Evolutionary conservation across 331 rosid species (phyloP).

Genomic region (Acacia pycnantha): DNA sequence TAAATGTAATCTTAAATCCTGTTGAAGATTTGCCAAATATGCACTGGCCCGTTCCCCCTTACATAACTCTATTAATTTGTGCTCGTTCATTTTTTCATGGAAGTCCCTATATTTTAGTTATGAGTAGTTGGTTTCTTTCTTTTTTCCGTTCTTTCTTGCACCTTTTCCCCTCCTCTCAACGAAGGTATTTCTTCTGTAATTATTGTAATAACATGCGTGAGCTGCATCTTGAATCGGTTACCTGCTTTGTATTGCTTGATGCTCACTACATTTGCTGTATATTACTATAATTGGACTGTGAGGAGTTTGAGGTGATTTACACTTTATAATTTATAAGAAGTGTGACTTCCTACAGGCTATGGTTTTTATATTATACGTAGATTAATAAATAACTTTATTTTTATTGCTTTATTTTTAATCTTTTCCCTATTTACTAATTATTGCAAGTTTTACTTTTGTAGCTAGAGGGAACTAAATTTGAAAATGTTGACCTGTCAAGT

Average conservation of each 20-base stretch:
- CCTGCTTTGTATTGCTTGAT: not conserved
- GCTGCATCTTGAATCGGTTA: not conserved
- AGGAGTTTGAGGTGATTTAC: not conserved
- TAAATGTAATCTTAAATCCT: conserved; percentile 8
- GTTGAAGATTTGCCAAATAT: conserved; percentile 12
- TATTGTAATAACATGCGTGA: not conserved
- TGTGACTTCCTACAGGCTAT: not conserved
- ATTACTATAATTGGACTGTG: not conserved
- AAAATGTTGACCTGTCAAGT: conserved; percentile 67
- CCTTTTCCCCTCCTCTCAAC: not conserved
- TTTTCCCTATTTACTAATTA: conserved; percentile 5
- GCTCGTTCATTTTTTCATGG: not conserved
- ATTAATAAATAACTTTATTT: not conserved
- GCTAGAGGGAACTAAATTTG: conserved; percentile 78
- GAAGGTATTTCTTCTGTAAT: not conserved
- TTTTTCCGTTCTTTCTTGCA: conserved; percentile 7
- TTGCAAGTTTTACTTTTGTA: conserved; percentile 33
- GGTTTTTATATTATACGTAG: not conserved
- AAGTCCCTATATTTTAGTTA: conserved; percentile 1
- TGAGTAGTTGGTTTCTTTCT: conserved; percentile 5
- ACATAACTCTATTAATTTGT: not conserved
- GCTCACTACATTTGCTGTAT: not conserved
- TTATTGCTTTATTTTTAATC: not conserved
- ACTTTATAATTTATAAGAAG: not conserved
- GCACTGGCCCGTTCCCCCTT: not conserved